These are phyloP conservation scores for Candida pseudoglaebosa DNA, from an alignment of 805 yeast species.

Conservation along the genomic window DNA sequence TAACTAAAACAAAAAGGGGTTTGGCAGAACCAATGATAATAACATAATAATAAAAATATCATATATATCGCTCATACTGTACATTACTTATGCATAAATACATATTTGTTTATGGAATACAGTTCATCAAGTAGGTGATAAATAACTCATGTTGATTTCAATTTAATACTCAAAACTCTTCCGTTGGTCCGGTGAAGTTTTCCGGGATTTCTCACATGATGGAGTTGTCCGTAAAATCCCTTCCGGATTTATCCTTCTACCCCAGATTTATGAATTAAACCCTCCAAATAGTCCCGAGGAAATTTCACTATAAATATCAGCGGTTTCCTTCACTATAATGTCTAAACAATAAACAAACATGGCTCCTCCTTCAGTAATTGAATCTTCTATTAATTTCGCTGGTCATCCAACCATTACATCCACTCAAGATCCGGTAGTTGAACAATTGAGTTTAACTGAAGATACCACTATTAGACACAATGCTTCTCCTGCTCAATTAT, in stretches of 20 bases:
- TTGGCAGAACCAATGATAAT: too few relatives aligned
- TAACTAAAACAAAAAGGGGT: too few relatives aligned
- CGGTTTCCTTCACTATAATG: not conserved
- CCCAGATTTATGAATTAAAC: not conserved
- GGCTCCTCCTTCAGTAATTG: conserved; percentile 45
- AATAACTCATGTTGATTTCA: too few relatives aligned
- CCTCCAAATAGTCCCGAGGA: not conserved
- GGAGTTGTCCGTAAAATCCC: not conserved
- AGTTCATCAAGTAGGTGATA: too few relatives aligned
- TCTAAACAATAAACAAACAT: conserved; percentile 13
- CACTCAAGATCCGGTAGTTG: conserved; percentile 38
- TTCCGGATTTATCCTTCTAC: not conserved
- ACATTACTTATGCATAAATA: too few relatives aligned
- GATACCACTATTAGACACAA: conserved; percentile 79
- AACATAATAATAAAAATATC: too few relatives aligned
- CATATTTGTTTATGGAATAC: too few relatives aligned
- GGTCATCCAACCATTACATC: conserved; percentile 38
- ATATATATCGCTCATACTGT: too few relatives aligned
- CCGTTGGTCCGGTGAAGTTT: not conserved
- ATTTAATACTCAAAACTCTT: not conserved
- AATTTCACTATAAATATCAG: conserved; percentile 2
- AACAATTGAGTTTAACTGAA: conserved; percentile 45
- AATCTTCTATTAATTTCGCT: conserved; percentile 40
- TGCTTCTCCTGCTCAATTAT: conserved; percentile 86
- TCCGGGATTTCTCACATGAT: not conserved